Conservation (phyloP, 1,139 yeast species). For the Kluyveromyces marxianus region DNA sequence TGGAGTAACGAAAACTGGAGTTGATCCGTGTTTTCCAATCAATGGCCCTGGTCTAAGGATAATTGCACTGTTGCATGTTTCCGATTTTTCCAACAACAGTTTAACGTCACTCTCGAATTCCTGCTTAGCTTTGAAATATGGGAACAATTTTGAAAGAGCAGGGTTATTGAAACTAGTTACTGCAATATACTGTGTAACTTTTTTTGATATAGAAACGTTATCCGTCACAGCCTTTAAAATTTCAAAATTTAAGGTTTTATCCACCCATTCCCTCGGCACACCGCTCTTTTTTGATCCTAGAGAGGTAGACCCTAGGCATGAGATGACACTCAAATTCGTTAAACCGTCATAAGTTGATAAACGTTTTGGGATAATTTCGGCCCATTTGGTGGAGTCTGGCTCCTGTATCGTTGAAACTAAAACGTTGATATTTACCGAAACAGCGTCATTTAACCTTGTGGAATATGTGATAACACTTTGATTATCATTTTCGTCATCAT, state of each 20-base stretch:
- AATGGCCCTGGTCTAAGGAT: conserved; percentile 31
- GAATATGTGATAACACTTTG: not conserved
- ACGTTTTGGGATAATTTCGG: not conserved
- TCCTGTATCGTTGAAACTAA: not conserved
- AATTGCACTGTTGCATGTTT: conserved; percentile 14
- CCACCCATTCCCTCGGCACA: conserved; percentile 14
- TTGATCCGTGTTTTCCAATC: conserved; percentile 19
- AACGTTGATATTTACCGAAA: not conserved
- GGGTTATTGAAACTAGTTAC: conserved; percentile 28
- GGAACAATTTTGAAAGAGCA: conserved; percentile 18
- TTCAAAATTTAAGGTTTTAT: conserved; percentile 16
- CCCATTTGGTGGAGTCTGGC: conserved; percentile 1
- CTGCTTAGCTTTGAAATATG: conserved; percentile 23
- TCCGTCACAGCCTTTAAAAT: conserved; percentile 13
- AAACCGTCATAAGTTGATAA: not conserved
- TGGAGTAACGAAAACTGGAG: not conserved
- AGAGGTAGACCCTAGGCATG: conserved; percentile 9
- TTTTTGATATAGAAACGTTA: conserved; percentile 9
- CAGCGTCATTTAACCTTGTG: not conserved
- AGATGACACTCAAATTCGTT: conserved; percentile 1
- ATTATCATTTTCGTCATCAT: not conserved
- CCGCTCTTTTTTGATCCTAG: conserved; percentile 6
- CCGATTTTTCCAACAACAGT: conserved; percentile 11
- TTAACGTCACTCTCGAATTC: conserved; percentile 22
- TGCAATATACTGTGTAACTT: conserved; percentile 13